Conservation (phyloP, 1,139 yeast species). For the Meyerozyma carpophila region DNA sequence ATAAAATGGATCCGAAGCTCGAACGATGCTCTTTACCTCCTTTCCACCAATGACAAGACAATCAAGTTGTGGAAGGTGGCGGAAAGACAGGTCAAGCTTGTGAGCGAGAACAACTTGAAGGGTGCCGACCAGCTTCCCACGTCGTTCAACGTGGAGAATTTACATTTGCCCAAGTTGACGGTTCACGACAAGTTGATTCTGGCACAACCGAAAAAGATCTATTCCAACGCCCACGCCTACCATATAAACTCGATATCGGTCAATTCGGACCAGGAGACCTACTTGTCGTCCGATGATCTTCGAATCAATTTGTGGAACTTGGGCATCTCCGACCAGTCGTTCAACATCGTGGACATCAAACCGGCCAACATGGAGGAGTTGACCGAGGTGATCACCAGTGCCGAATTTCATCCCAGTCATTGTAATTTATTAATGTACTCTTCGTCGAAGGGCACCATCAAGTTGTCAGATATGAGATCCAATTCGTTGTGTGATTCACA, state of each 20-base stretch:
- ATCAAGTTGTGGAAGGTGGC: slow-evolving; percentile 94
- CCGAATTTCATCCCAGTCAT: slow-evolving; percentile 90
- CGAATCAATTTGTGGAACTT: slow-evolving; percentile 95
- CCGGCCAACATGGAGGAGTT: slow-evolving; percentile 99
- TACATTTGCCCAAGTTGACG: slow-evolving; percentile 81
- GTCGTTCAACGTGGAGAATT: slow-evolving; percentile 19
- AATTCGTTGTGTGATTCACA: slow-evolving; percentile 92
- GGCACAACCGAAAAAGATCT: slow-evolving; percentile 89
- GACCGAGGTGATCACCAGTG: slow-evolving; percentile 97
- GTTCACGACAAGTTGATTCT: slow-evolving; percentile 92
- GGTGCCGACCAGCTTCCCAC: slow-evolving; percentile 12
- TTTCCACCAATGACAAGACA: slow-evolving; percentile 95
- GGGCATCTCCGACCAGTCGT: slow-evolving; percentile 91
- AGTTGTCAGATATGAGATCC: slow-evolving; percentile 94
- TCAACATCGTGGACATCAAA: slow-evolving; percentile 94
- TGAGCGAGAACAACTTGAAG: slow-evolving; percentile 76
- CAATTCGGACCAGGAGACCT: slow-evolving; percentile 95
- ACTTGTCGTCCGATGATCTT: slow-evolving; percentile 87
- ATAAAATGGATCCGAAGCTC: slow-evolving; percentile 93
- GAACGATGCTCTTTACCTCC: slow-evolving; percentile 80
- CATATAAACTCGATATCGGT: slow-evolving; percentile 95
- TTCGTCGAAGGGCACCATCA: slow-evolving; percentile 94
- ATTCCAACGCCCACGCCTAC: slow-evolving; percentile 95
- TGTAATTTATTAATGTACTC: slow-evolving; percentile 96
- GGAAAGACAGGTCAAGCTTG: slow-evolving; percentile 89